phyloP scores from a whole-genome alignment of 208 protist genomes.

The Crithidia thermophila region DNA sequence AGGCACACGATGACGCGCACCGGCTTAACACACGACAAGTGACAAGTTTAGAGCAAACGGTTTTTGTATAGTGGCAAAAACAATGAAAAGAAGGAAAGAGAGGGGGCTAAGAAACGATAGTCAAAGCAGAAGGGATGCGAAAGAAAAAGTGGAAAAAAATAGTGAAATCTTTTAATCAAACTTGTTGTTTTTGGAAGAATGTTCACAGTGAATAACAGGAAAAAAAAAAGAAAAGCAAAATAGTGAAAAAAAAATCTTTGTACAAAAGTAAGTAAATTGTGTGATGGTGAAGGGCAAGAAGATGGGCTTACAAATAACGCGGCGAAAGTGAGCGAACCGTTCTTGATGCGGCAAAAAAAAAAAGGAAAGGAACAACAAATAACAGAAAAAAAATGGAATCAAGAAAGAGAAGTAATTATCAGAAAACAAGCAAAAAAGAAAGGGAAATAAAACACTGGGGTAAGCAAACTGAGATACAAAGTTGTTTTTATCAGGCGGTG shows the following conservation, averaged over 20 bases:
- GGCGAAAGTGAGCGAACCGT: no score
- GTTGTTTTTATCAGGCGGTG: not conserved
- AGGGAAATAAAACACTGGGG: not conserved
- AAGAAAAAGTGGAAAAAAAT: not conserved
- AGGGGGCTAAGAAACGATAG: not conserved
- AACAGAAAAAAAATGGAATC: not conserved
- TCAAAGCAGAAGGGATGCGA: no score
- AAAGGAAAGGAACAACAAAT: not conserved
- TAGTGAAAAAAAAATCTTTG: no score
- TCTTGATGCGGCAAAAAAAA: no score
- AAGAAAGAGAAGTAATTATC: not conserved
- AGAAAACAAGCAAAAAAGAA: not conserved
- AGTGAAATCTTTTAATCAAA: not conserved
- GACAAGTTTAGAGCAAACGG: no score
- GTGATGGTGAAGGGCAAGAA: no score
- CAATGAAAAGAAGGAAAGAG: not conserved
- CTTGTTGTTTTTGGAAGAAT: no score
- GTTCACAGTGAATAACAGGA: not conserved
- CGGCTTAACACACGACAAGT: no score
- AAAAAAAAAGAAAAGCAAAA: constrained; percentile 8
- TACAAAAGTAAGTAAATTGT: no score
- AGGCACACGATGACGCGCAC: no score
- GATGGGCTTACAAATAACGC: no score
- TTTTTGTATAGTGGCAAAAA: no score
- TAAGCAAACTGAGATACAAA: not conserved